Evolutionary conservation across 768 basidiomycete species (phyloP), one percentile per base, ranked within the genome.

Genomic region (Suillus subaureus): DNA sequence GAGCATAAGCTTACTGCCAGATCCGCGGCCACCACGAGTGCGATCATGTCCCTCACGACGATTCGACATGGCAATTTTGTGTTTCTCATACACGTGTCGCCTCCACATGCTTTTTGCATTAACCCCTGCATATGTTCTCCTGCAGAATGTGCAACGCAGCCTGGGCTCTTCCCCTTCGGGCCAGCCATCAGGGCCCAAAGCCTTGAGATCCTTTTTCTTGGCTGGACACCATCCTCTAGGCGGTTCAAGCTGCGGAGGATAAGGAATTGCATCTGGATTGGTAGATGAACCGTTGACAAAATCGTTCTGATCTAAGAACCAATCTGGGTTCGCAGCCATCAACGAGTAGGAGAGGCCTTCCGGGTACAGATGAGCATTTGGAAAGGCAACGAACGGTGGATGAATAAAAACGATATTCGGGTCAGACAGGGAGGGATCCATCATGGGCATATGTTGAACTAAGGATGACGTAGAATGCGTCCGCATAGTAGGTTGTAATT

Each of bases 101-200:
- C 92, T 80, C 92, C 92, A 94, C 92, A 94, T 94, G 72, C 92
- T 93, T 78, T 94, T 93, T 7, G 92, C 93, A 73, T 94, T 94
- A 39, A 92, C 90, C 13, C 92, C 92, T 4, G 92, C 90, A 70
- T 94, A 94, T 6, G 88, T 90, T 69, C 93, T 84, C 69, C 93
- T 80, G 70, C 92, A 94, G 72, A 94, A 93, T 1, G 92, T 94
- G 77, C 92, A 94, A 57, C 92, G 83, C 31, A 94, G 82, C 21
- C 90, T 80, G 9, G 92, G 92, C 70, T 92, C 90, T 74, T 91
- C 89, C 31, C 91, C 92, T 65, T 94, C 90, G 11, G 90, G 89
- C 89, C 89, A 92, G 21, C 87, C 86, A 60, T 90, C 89, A 11
- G 80, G 70, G 28, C 89, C 89, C 61, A 87, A 81, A 47, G 89